A percentile compares a stretch with the other conserved stretches of the same genome.
These are phyloP conservation scores for Scheffersomyces illinoinensis DNA, from an alignment of 1,139 yeast genomes.

Conservation along the genomic window DNA sequence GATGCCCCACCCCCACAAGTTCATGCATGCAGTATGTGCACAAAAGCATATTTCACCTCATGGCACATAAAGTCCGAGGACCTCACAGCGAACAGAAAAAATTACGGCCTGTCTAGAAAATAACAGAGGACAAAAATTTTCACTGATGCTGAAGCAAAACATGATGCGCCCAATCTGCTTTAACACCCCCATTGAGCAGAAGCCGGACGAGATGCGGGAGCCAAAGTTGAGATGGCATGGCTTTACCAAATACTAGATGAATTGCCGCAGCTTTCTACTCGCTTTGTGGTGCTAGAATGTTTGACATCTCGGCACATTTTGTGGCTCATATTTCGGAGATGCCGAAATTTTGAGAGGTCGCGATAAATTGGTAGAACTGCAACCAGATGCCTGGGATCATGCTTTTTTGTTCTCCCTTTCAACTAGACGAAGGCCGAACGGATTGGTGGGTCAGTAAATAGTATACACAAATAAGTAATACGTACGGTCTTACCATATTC, in stretches of 20 bases:
- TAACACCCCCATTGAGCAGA: background rate
- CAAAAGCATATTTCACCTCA: background rate
- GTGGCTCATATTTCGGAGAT: background rate
- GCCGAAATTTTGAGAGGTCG: background rate
- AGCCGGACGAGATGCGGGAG: background rate
- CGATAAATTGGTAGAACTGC: background rate
- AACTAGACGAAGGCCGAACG: background rate
- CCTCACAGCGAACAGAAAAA: background rate
- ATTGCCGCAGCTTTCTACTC: background rate
- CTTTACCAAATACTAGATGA: background rate
- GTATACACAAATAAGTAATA: slow-evolving; percentile 11
- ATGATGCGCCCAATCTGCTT: background rate
- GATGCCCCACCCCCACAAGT: slow-evolving; percentile 10
- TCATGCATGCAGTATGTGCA: slow-evolving; percentile 3
- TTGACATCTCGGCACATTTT: background rate
- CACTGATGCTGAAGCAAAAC: background rate
- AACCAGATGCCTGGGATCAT: background rate
- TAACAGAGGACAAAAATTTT: background rate
- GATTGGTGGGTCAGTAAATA: background rate
- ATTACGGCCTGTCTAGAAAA: background rate
- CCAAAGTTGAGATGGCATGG: background rate
- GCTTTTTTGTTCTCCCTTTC: background rate
- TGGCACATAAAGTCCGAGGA: background rate
- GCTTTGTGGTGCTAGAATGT: background rate
- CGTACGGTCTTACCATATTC: slow-evolving; percentile 82